phyloP scores from a whole-genome alignment of 805 yeast species.

The Wickerhamomyces silvicola region DNA sequence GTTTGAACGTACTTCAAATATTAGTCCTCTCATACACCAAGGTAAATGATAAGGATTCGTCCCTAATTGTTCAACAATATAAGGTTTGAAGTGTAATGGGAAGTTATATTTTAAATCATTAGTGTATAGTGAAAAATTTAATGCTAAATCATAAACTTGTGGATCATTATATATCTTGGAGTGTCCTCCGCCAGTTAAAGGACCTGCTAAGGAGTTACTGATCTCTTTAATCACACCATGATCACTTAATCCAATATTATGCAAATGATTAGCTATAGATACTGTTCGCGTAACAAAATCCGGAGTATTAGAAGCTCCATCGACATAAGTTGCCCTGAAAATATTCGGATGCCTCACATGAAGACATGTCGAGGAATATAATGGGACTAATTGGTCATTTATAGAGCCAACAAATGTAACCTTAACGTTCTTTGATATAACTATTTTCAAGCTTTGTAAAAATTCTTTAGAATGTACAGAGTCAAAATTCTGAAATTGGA shows the following conservation, averaged over 20 bases:
- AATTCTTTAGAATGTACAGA: conserved; percentile 68
- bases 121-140: conserved; percentile 71
- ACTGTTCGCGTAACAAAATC: conserved; percentile 70
- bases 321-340: conserved; percentile 83
- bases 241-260: conserved; percentile 75
- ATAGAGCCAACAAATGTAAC: conserved; percentile 80
- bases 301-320: conserved; percentile 74
- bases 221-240: conserved; percentile 83
- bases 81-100: conserved; percentile 32
- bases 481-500: conserved; percentile 77
- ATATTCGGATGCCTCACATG: conserved; percentile 87
- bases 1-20: conserved; percentile 54
- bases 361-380: conserved; percentile 79
- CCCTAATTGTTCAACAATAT: conserved; percentile 59
- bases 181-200: conserved; percentile 93
- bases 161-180: conserved; percentile 82
- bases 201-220: conserved; percentile 75
- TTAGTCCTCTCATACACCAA: conserved; percentile 84
- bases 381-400: conserved; percentile 90
- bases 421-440: conserved; percentile 68
- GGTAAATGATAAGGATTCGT: conserved; percentile 83
- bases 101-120: conserved; percentile 43
- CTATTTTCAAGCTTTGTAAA: conserved; percentile 55
- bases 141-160: conserved; percentile 75
- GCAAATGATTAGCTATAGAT: conserved; percentile 62